These are phyloP conservation scores for Fusarium veterinarium DNA, from an alignment of 2,329 filamentous ascomycete genomes.

Conservation along the genomic window DNA sequence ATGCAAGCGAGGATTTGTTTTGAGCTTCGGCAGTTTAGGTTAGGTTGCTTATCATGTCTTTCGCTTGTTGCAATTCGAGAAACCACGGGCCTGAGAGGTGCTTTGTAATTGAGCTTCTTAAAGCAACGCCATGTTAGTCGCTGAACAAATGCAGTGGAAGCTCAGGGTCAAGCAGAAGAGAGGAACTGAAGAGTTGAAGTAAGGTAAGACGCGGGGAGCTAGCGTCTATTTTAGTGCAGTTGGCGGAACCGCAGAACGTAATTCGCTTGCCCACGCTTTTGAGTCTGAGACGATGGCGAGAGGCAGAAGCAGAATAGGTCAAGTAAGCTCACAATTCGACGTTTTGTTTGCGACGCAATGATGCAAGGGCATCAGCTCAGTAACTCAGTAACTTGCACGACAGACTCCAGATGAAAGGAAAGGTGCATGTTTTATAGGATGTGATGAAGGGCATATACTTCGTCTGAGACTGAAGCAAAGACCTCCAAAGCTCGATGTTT, in stretches of 20 bases:
- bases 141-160: slow-evolving; percentile 15
- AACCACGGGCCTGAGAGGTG: background rate
- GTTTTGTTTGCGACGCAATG: background rate
- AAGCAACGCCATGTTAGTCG: background rate
- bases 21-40: background rate
- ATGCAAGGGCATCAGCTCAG: background rate
- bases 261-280: slow-evolving; percentile 13
- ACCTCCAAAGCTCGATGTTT: slow-evolving; percentile 6
- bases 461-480: background rate
- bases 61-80: background rate
- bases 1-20: slow-evolving; percentile 10
- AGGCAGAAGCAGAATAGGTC: background rate
- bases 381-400: background rate
- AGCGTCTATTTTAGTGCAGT: slow-evolving; percentile 41
- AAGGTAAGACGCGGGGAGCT: slow-evolving; percentile 46
- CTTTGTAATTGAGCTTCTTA: background rate
- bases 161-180: background rate
- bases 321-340: background rate
- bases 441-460: background rate
- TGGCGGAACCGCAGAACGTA: slow-evolving; percentile 39
- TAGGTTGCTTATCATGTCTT: background rate
- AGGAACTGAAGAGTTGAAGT: slow-evolving; percentile 22
- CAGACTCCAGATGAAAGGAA: background rate
- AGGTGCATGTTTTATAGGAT: background rate
- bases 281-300: slow-evolving; percentile 4